Conservation (phyloP, 345 rosid species). For the Bruguiera gymnorhiza region DNA sequence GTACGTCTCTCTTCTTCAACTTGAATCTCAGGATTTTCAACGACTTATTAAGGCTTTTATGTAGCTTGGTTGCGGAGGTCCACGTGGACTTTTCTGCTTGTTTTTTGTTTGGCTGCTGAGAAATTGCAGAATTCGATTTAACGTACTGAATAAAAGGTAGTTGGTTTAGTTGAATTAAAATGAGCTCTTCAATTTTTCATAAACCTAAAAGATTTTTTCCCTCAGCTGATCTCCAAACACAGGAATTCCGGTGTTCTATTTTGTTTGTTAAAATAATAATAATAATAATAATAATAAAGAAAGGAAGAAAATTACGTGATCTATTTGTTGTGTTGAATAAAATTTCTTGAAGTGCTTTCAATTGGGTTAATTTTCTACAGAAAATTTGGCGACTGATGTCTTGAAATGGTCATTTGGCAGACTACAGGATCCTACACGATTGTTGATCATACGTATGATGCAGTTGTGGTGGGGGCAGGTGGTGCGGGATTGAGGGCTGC, state of each 20-base stretch:
- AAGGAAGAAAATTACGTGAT: no score
- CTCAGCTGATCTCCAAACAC: no score
- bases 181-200: no score
- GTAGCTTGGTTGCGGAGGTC: neutral
- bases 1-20: constrained; percentile 36
- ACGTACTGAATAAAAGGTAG: neutral
- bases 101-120: constrained; percentile 13
- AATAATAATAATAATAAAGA: no score
- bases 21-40: no score
- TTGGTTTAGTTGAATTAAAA: neutral
- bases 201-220: no score
- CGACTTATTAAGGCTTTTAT: neutral
- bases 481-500: constrained; percentile 98
- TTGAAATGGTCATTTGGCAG: constrained; percentile 33
- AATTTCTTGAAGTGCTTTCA: neutral
- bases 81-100: neutral
- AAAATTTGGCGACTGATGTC: neutral
- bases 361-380: neutral
- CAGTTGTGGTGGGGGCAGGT: constrained; percentile 96
- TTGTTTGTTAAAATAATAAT: no score
- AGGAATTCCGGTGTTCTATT: no score
- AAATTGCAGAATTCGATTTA: neutral
- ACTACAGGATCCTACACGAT: constrained; percentile 62
- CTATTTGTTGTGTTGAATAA: no score
- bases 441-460: constrained; percentile 95